Evolutionary conservation across 2,329 filamentous ascomycete genomes (phyloP), one percentile per base, ranked within the genome.

Genomic region (Diplodia sapinea): DNA sequence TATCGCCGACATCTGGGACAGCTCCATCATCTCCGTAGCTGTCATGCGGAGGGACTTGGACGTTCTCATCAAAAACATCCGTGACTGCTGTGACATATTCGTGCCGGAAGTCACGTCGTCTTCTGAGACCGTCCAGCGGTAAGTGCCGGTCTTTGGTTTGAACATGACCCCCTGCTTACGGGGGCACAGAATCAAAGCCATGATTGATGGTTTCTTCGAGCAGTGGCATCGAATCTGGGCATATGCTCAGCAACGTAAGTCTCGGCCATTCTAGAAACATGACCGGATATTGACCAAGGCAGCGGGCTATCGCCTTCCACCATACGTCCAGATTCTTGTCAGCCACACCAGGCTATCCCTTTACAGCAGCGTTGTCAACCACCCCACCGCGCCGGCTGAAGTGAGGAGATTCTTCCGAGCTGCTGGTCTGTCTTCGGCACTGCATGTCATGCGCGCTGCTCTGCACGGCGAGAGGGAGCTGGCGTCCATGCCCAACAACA

Each of bases 401-500:
- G 89, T 91, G 0, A 89, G 90, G 29, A 87, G 89, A 38, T 91
- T 90, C 75, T 92, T 92, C 77, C 87, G 89, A 50, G 88, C 89
- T 0, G 90, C 89, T 0, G 88, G 89, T 1, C 82, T 92, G 0
- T 91, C 89, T 0, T 90, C 89, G 0, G 89, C 90, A 0, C 78
- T 92, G n/a, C 91, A 91, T 68, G 90, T 92, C 4, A 86, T 92
- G 82, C 86, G 90, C 26, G 88, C 88, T 1, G 89, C 89, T 0
- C 90, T 92, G 6, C 89, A 91, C 75, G 89, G 89, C 40, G 90
- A 92, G 73, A 81, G 83, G 0, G 85, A 89, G 69, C 82, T 92
- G 0, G 88, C 88, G 66, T 91, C 89, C 0, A 92, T 92, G 89
- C 90, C 90, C 0, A 92, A 92, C 76, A 92, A 92, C 71, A 91